A percentile compares a stretch with the other conserved stretches of the same genome.
Evolutionary conservation across 208 protist genomes (phyloP).

Genomic region (Leishmania aethiopica): DNA sequence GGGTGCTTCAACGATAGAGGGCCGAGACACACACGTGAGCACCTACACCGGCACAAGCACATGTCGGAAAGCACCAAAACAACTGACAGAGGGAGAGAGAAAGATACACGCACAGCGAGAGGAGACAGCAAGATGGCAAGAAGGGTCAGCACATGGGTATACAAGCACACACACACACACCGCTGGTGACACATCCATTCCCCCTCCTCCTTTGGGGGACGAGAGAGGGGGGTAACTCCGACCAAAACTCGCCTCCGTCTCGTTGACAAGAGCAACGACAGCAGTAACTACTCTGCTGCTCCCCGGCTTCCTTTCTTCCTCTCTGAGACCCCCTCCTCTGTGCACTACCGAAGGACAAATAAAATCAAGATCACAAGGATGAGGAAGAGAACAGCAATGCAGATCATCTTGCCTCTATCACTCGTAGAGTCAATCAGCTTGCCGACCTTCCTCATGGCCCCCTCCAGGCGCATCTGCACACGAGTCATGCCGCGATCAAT

Average conservation of each 20-base stretch:
- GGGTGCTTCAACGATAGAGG: background rate
- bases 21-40: background rate
- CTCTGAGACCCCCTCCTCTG: background rate
- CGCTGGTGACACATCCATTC: background rate
- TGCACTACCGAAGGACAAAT: conserved; percentile 24
- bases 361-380: conserved; percentile 73
- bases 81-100: background rate
- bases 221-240: background rate
- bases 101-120: background rate
- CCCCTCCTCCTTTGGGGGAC: background rate
- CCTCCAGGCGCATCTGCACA: conserved; percentile 70
- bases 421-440: conserved; percentile 79
- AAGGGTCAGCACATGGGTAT: background rate
- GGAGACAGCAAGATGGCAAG: background rate
- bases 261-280: background rate
- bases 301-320: background rate
- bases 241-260: background rate
- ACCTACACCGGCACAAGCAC: background rate
- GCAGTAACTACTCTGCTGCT: background rate
- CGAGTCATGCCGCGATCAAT: conserved; percentile 77
- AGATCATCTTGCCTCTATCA: conserved; percentile 79
- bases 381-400: conserved; percentile 73
- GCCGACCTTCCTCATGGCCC: conserved; percentile 74
- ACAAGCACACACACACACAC: background rate
- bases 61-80: background rate